Base-by-base conservation (phyloP, 169 alveolate species). In the Cryptosporidium viatorum region DNA sequence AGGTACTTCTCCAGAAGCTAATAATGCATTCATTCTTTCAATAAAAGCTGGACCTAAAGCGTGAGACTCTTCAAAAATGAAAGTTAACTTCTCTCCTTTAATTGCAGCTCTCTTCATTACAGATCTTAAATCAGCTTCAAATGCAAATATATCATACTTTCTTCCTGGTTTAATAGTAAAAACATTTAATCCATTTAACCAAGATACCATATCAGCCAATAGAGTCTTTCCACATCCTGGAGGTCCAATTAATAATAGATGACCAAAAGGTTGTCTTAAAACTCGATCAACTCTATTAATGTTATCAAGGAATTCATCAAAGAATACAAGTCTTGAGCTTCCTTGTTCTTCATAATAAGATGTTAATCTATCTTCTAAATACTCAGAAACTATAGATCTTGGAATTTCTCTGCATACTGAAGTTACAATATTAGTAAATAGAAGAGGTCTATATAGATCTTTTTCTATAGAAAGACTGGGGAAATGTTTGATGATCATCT, bases 1-100 rank as follows among this genome's bases (percentile, higher is more conserved):
- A 3, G 99, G 99, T 35, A 98, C 99, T 86, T 98, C 99, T 41
- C 99, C 99, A n/a, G 96, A 93, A n/a, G 99, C 99, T 33, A 98
- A 94, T 71, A 98, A 93, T 0, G 99, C 99, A 91, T 98, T 98
- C 99, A 98, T 98, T 91, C 99, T 94, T 93, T 98, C 99, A 85
- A 98, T 94, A 94, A 98, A 98, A 14, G 99, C 99, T 26, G 99
- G 98, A 18, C 99, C 98, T 55, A 98, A 93, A 26, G 98, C 99
- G 87, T 98, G 97, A 60, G 98, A 94, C 87, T 98, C 99, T 92
- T 98, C 99, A 91, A 98, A 97, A 59, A 98, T 97, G 91, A 98
- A 98, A 69, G 99, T 96, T 41, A 98, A 96, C 93, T 96, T 97
- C 75, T 98, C 99, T 33, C 97, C 98, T 92, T 97, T 97, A 80